A percentile compares a stretch with the other conserved stretches of the same genome.
Conservation (phyloP, 1,284 basidiomycete genomes). For the Bondarzewia mesenterica region DNA sequence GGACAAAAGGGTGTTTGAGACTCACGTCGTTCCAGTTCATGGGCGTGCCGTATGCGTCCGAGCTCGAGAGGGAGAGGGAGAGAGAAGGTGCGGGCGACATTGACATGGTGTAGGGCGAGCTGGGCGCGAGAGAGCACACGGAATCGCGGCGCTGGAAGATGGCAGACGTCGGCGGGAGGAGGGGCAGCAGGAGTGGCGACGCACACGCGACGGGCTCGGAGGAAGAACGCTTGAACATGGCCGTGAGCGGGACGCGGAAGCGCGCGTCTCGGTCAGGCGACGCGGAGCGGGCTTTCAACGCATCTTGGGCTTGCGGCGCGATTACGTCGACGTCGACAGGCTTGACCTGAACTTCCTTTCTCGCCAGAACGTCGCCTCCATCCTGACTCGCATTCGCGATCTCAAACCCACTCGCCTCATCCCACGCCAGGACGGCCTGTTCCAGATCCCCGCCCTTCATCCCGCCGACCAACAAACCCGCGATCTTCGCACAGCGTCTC, state of each 20-base stretch:
- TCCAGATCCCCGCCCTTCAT: conserved; percentile 41
- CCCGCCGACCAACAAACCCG: conserved; percentile 41
- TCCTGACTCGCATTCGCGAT: not conserved
- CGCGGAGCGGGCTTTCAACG: conserved; percentile 1
- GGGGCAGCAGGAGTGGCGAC: not conserved
- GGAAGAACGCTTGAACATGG: conserved; percentile 52
- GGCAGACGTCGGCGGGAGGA: not conserved
- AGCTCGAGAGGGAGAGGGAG: too few relatives aligned
- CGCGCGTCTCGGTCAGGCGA: conserved; percentile 4
- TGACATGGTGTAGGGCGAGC: not conserved
- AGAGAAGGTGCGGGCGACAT: too few relatives aligned
- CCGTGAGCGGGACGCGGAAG: conserved; percentile 41
- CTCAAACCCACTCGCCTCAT: conserved; percentile 19
- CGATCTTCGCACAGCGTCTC: conserved; percentile 41
- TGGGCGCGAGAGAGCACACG: not conserved
- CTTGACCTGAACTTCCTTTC: conserved; percentile 18
- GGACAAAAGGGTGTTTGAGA: too few relatives aligned
- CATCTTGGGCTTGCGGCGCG: not conserved
- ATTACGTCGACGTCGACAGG: not conserved
- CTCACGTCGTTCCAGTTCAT: too few relatives aligned
- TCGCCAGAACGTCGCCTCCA: conserved; percentile 28
- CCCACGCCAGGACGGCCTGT: conserved; percentile 37
- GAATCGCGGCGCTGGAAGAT: not conserved
- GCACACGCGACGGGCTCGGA: conserved; percentile 34
- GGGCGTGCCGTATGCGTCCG: too few relatives aligned